phyloP scores from a whole-genome alignment of 306 rosid species.

The barrel medic (Medicago truncatula) region DNA sequence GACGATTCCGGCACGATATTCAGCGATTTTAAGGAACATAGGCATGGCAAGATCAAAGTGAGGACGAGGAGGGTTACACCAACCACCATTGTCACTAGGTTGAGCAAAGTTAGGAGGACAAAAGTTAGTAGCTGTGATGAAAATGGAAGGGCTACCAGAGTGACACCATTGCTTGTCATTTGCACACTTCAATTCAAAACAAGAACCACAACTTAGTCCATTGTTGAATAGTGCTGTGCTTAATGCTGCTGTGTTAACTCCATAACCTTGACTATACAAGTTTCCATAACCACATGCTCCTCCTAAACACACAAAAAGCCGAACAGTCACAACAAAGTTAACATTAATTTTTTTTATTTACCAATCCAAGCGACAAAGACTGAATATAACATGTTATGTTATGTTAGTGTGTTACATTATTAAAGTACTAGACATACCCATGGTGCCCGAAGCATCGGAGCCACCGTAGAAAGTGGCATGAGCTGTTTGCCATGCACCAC shows the following conservation, averaged over 20 bases:
- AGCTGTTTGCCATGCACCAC: conserved; percentile 82
- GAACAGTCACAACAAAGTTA: background rate
- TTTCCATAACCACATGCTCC: conserved; percentile 99
- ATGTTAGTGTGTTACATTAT: background rate
- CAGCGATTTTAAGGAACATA: conserved; percentile 95
- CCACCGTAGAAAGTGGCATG: conserved; percentile 99
- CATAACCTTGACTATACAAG: conserved; percentile 94
- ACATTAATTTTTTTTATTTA: no score
- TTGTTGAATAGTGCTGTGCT: conserved; percentile 89
- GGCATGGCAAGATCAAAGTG: conserved; percentile 99
- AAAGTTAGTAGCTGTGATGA: conserved; percentile 88
- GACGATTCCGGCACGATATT: conserved; percentile 96
- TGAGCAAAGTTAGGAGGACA: conserved; percentile 95
- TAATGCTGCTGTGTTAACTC: conserved; percentile 88
- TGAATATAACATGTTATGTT: background rate
- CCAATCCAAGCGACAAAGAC: no score
- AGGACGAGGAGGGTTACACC: conserved; percentile 98
- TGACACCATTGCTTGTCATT: conserved; percentile 82
- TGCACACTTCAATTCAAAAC: conserved; percentile 89
- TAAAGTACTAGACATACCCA: conserved; percentile 60
- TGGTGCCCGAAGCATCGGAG: conserved; percentile 96
- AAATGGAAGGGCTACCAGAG: conserved; percentile 89
- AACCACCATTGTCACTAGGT: conserved; percentile 93
- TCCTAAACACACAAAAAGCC: conserved; percentile 45
- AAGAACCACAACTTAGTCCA: conserved; percentile 94